Percentiles rank a stretch among this genome's conserved stretches.
These are phyloP conservation scores for Claviceps sp. DNA, from an alignment of 2,329 filamentous ascomycete genomes.

Conservation along the genomic window DNA sequence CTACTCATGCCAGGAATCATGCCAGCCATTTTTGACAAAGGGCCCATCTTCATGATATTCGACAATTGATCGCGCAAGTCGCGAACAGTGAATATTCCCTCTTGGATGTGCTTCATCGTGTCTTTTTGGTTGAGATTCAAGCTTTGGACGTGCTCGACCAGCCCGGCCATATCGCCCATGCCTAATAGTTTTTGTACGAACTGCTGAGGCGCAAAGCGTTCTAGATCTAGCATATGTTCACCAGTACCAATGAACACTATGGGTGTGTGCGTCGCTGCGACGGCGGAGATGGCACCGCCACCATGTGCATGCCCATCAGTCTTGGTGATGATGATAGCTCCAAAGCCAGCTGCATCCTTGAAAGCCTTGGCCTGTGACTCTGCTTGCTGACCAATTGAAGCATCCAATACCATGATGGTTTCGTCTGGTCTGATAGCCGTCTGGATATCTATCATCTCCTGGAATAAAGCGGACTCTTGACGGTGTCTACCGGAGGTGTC, in stretches of 20 bases:
- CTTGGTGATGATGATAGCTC: slow-evolving; percentile 98
- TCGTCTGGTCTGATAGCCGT: slow-evolving; percentile 81
- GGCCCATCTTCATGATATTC: slow-evolving; percentile 99
- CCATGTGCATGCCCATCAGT: slow-evolving; percentile 92
- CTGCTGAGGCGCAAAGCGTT: slow-evolving; percentile 81
- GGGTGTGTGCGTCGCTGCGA: slow-evolving; percentile 88
- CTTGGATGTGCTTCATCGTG: slow-evolving; percentile 96
- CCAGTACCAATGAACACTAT: slow-evolving; percentile 98
- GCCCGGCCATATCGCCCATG: slow-evolving; percentile 91
- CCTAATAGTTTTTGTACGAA: slow-evolving; percentile 90
- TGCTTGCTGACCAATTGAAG: slow-evolving; percentile 90
- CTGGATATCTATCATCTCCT: slow-evolving; percentile 97
- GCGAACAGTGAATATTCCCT: slow-evolving; percentile 89
- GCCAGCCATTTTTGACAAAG: slow-evolving; percentile 89
- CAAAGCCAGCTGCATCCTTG: slow-evolving; percentile 93
- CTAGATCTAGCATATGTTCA: slow-evolving; percentile 91
- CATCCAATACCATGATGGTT: slow-evolving; percentile 96
- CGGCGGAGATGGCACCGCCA: slow-evolving; percentile 93
- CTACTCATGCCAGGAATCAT: slow-evolving; percentile 95
- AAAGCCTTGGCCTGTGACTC: slow-evolving; percentile 92
- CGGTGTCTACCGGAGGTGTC: slow-evolving; percentile 92
- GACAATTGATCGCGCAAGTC: slow-evolving; percentile 89
- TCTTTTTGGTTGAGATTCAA: slow-evolving; percentile 96
- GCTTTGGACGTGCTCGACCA: slow-evolving; percentile 93
- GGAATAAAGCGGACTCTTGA: slow-evolving; percentile 88